These are phyloP conservation scores for Nicotiana obtusifolia DNA, from an alignment of 257 asterid species.

Conservation along the genomic window DNA sequence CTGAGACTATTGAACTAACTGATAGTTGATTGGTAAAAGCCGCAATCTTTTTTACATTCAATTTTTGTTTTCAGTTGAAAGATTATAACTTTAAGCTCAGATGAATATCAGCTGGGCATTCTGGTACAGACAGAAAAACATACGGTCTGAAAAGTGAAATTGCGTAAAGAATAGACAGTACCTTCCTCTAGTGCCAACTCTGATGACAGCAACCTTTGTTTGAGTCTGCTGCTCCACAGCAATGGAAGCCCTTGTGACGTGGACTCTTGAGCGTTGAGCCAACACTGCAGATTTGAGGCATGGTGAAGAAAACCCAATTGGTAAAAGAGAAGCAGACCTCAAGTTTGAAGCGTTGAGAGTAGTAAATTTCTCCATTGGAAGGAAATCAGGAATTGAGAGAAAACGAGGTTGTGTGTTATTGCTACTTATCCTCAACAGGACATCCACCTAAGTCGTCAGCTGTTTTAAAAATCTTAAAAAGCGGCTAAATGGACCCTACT, in stretches of 20 bases:
- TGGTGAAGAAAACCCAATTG: slow-evolving; percentile 38
- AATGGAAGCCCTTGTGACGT: slow-evolving; percentile 45
- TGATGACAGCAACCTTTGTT: slow-evolving; percentile 63
- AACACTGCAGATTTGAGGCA: slow-evolving; percentile 25
- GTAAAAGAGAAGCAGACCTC: slow-evolving; percentile 35
- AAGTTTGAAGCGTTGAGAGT: slow-evolving; percentile 32
- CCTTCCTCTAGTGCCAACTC: slow-evolving; percentile 97
- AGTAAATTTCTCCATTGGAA: slow-evolving; percentile 44
- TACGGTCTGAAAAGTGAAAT: neutral
- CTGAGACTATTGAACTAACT: neutral
- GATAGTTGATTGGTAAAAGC: neutral
- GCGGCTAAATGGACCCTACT: slow-evolving; percentile 8
- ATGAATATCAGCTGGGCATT: neutral
- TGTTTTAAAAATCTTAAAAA: slow-evolving; percentile 8
- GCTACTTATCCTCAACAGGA: neutral
- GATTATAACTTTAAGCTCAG: neutral
- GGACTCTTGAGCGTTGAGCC: slow-evolving; percentile 14
- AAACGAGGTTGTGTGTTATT: neutral
- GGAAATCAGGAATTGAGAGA: slow-evolving; percentile 14
- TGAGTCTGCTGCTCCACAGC: slow-evolving; percentile 50
- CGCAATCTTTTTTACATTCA: neutral
- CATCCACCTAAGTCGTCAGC: neutral
- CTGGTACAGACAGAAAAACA: neutral
- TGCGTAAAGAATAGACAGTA: slow-evolving; percentile 17
- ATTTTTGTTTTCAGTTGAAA: neutral